These are phyloP conservation scores for Vicia sativa DNA, from an alignment of 306 rosid species.

Conservation along the genomic window DNA sequence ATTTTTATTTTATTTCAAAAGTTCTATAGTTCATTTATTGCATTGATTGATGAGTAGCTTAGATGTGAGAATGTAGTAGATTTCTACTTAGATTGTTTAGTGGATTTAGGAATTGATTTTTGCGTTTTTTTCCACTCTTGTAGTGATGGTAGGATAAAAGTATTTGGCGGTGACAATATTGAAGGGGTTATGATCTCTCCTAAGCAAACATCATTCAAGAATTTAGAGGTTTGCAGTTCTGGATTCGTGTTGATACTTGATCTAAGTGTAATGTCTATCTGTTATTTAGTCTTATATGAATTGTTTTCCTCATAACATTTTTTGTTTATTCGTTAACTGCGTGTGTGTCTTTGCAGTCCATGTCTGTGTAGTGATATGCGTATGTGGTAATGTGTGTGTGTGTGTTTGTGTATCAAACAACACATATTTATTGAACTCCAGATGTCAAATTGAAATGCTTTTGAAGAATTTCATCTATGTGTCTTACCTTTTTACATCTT, in stretches of 20 bases:
- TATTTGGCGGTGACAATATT: constrained; percentile 75
- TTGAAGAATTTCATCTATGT: constrained; percentile 25
- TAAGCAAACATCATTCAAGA: constrained; percentile 60
- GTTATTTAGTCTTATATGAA: constrained; percentile 7
- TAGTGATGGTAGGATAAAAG: constrained; percentile 94
- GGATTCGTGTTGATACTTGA: constrained; percentile 14
- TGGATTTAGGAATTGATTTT: constrained; percentile 35
- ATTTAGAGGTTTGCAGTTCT: constrained; percentile 69
- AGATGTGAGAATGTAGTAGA: neutral
- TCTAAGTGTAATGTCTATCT: neutral
- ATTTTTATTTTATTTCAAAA: neutral
- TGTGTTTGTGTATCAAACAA: constrained; percentile 24
- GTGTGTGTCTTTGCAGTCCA: constrained; percentile 19
- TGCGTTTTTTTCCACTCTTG: constrained; percentile 41
- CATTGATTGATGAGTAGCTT: constrained; percentile 28
- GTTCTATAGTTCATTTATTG: neutral
- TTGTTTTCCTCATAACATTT: constrained; percentile 1
- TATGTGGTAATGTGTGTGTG: neutral
- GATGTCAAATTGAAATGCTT: constrained; percentile 27
- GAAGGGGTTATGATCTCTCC: constrained; percentile 76
- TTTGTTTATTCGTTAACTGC: constrained; percentile 14
- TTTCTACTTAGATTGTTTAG: constrained; percentile 11
- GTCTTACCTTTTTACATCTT: constrained; percentile 15
- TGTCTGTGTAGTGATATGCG: neutral
- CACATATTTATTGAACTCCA: constrained; percentile 25